Evolutionary conservation across 1,284 basidiomycete genomes (phyloP).

Genomic region (Cutaneotrichosporon sp.): DNA sequence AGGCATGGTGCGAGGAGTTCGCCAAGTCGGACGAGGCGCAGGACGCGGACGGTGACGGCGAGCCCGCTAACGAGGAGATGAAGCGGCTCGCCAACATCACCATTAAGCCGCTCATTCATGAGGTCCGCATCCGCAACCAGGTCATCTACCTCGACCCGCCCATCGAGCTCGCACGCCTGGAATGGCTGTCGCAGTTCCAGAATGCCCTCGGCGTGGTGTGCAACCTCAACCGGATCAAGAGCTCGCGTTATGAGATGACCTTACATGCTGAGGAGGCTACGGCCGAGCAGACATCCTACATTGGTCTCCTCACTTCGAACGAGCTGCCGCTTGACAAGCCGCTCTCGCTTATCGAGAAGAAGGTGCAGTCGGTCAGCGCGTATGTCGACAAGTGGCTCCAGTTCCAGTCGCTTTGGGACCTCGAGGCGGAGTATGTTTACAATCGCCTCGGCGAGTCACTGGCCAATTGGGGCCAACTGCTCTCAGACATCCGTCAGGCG

Average conservation of each 20-base stretch:
- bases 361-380: slow-evolving; percentile 66
- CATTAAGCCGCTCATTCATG: slow-evolving; percentile 80
- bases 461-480: slow-evolving; percentile 85
- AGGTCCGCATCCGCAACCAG: slow-evolving; percentile 96
- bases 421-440: slow-evolving; percentile 95
- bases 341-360: slow-evolving; percentile 79
- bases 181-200: slow-evolving; percentile 88
- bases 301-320: slow-evolving; percentile 67
- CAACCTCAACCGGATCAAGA: slow-evolving; percentile 78
- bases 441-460: slow-evolving; percentile 86
- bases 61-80: neutral
- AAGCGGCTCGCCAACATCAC: neutral
- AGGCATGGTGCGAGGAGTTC: slow-evolving; percentile 84
- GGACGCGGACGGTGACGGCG: slow-evolving; percentile 64
- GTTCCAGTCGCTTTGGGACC: slow-evolving; percentile 98
- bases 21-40: slow-evolving; percentile 63
- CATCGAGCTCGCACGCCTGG: slow-evolving; percentile 85
- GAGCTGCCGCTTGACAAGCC: slow-evolving; percentile 73
- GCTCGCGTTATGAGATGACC: slow-evolving; percentile 92
- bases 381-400: slow-evolving; percentile 98
- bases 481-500: slow-evolving; percentile 93
- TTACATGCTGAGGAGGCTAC: slow-evolving; percentile 68
- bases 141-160: slow-evolving; percentile 98
- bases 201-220: slow-evolving; percentile 87
- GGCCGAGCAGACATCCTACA: slow-evolving; percentile 68